Evolutionary conservation across 2,329 filamentous ascomycete genomes (phyloP), one percentile per base, ranked within the genome.

Genomic region (Xenosphaeropsis pyriputrescens): DNA sequence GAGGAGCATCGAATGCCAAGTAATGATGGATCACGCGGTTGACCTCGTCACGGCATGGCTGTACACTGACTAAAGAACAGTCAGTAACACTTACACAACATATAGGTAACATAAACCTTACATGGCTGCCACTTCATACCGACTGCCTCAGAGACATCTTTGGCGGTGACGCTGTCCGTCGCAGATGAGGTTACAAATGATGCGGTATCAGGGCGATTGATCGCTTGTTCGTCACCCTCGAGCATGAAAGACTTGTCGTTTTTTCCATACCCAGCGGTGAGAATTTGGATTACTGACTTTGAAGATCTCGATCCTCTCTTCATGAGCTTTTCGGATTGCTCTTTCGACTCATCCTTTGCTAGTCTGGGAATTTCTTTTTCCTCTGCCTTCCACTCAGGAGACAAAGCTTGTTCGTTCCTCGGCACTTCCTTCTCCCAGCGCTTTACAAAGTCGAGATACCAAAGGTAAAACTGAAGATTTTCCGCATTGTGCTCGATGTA

Each of bases 401-500:
- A 72, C n/a, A 86, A 64, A 6, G 54, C 58, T 4, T 60, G 49
- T 40, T 74, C 65, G 2, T 52, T 42, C 18, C 63, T 60, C 2
- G 58, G 48, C 4, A 67, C 60, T 12, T 56, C 48, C 5, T 56
- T 41, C n/a, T 17, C 16, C 48, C 74, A 75, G 7, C 70, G 65
- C 43, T 57, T 58, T 40, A 56, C 54, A 42, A 72, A 75, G 48
- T 76, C 70, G 40, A 65, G 69, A 52, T 72, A 75, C 70, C 70
- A 74, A 1, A 74, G 57, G 46, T 65, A 74, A 51, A 84, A 84
- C 49, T 89, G 83, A 15, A 91, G 64, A 52, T 89, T 89, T 60
- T 91, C 84, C 37, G 83, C 81, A 16, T 78, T 67, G 45, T 79
- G 71, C 57, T 89, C 82, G 42, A 89, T 73, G 55, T 89, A 88